A percentile compares a stretch with the other conserved stretches of the same genome.
Conservation (phyloP, 2,329 filamentous ascomycete species). For the Penicillium digitatum region DNA sequence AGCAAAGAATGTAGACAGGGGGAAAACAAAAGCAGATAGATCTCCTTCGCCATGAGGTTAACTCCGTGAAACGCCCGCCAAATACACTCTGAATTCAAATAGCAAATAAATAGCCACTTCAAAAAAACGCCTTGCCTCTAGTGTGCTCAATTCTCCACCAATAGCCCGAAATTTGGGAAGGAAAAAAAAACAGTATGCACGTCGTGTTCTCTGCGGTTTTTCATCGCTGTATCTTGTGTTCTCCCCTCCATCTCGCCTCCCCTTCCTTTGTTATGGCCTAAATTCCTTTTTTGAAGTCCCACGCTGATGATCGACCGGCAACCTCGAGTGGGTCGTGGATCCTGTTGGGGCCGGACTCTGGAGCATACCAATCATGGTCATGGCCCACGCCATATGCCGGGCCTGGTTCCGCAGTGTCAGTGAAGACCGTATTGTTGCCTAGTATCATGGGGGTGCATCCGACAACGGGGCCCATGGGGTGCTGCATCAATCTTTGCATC, state of each 20-base stretch:
- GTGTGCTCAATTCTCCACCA: conserved; percentile 5
- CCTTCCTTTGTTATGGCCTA: not conserved
- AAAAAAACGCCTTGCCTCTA: conserved; percentile 12
- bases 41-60: not conserved
- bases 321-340: conserved; percentile 14
- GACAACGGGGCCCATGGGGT: conserved; percentile 25
- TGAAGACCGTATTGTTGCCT: conserved; percentile 26
- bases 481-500: not conserved
- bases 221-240: not conserved
- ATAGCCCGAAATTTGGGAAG: not conserved
- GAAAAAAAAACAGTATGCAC: not conserved
- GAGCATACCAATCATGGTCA: conserved; percentile 16
- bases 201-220: not conserved
- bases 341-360: conserved; percentile 16
- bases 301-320: conserved; percentile 16
- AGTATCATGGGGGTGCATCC: conserved; percentile 28
- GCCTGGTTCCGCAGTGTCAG: conserved; percentile 19
- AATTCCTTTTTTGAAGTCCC: conserved; percentile 12
- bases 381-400: conserved; percentile 18
- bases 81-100: conserved; percentile 1
- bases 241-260: not conserved
- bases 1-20: not conserved
- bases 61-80: not conserved
- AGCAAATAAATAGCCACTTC: conserved; percentile 2
- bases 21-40: not conserved